Conservation (phyloP, 106 monocot genomes). For the Apostasia shenzhenica region DNA sequence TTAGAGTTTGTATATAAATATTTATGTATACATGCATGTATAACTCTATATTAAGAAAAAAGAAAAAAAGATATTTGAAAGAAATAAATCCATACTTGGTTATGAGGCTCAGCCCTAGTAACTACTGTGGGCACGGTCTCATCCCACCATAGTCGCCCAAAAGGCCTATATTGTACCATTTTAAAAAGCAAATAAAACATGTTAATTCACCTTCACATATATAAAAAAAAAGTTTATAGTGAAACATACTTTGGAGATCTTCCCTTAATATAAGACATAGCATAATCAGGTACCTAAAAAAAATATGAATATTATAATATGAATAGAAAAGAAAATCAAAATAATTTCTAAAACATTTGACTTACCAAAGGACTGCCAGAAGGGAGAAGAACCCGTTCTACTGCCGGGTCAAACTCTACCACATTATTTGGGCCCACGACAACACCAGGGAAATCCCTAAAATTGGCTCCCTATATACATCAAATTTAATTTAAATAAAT, state of each 20-base stretch:
- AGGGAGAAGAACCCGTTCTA: slow-evolving; percentile 14
- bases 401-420: slow-evolving; percentile 11
- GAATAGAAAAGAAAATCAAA: background rate
- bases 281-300: slow-evolving; percentile 51
- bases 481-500: background rate
- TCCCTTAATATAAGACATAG: slow-evolving; percentile 40
- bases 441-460: slow-evolving; percentile 20
- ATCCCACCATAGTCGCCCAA: slow-evolving; percentile 73
- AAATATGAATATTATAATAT: background rate
- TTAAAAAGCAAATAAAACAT: background rate
- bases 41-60: too few relatives aligned
- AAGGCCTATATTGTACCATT: slow-evolving; percentile 27
- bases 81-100: slow-evolving; percentile 19
- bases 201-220: background rate
- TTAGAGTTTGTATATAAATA: too few relatives aligned
- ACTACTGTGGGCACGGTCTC: slow-evolving; percentile 62
- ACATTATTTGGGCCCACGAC: slow-evolving; percentile 14
- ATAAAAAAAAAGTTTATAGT: background rate
- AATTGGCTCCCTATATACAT: slow-evolving; percentile 17
- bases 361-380: slow-evolving; percentile 23
- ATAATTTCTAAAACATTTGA: too few relatives aligned
- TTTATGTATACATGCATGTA: too few relatives aligned
- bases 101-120: slow-evolving; percentile 52
- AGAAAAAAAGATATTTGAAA: background rate
- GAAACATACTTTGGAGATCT: slow-evolving; percentile 51